Conservation (phyloP, 495 filamentous ascomycete genomes). For the Lasiosphaeriaceae sp. region DNA sequence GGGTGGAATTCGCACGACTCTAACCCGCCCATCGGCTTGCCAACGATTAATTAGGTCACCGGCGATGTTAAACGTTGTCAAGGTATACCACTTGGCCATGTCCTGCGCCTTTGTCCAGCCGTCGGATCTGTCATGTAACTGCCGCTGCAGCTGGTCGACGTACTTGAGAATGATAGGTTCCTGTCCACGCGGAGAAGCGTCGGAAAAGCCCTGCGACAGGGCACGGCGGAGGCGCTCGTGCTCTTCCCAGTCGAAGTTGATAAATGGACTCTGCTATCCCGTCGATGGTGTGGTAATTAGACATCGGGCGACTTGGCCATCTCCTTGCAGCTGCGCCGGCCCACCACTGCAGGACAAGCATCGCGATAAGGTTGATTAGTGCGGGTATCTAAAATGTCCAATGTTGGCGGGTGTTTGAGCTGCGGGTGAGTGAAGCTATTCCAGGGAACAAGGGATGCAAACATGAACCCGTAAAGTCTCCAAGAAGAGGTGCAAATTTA, state of each 20-base stretch:
- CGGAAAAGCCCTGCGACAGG: constrained; percentile 47
- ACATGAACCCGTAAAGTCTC: too few species aligned
- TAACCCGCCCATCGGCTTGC: constrained; percentile 51
- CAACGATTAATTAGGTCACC: constrained; percentile 51
- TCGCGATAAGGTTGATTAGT: too few species aligned
- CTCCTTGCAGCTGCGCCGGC: too few species aligned
- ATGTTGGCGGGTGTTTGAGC: too few species aligned
- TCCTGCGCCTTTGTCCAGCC: constrained; percentile 21
- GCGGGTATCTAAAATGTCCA: too few species aligned
- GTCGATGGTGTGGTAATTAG: constrained; percentile 13
- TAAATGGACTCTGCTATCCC: constrained; percentile 13
- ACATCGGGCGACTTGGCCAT: constrained; percentile 34
- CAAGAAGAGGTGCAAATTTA: too few species aligned
- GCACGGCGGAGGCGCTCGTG: constrained; percentile 42
- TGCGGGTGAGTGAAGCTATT: too few species aligned
- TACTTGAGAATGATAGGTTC: constrained; percentile 32
- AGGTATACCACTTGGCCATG: constrained; percentile 49
- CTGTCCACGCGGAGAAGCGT: constrained; percentile 36
- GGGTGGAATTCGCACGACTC: constrained; percentile 23
- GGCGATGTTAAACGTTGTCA: constrained; percentile 53
- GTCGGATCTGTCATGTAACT: constrained; percentile 19
- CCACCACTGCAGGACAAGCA: too few species aligned
- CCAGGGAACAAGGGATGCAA: too few species aligned
- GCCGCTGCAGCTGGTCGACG: constrained; percentile 35
- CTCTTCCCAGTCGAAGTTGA: constrained; percentile 22